Evolutionary conservation across 129 eudicot genomes (phyloP).

Genomic region (Lactuca sativa): DNA sequence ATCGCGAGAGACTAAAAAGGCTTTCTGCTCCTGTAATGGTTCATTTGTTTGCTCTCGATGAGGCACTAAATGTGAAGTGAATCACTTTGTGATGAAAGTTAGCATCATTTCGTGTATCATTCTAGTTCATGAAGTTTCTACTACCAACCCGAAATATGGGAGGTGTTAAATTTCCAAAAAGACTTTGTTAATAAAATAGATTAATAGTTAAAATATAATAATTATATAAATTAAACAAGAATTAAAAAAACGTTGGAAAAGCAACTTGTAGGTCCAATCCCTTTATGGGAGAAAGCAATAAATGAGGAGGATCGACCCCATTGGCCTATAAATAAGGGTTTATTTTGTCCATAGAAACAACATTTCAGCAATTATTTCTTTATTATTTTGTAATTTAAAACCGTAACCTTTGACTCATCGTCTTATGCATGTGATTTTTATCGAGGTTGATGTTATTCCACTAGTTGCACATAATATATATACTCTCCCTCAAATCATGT

Average conservation of each 20-base stretch:
- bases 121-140: not conserved
- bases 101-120: not conserved
- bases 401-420: conserved; percentile 40
- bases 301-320: conserved; percentile 38
- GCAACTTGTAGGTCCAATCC: conserved; percentile 15
- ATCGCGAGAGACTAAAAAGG: too few relatives aligned
- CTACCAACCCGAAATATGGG: not conserved
- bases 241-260: conserved; percentile 5
- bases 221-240: not conserved
- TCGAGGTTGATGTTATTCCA: conserved; percentile 46
- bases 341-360: conserved; percentile 28
- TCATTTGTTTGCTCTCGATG: not conserved
- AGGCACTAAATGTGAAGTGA: not conserved
- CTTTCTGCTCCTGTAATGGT: too few relatives aligned
- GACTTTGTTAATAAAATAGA: not conserved
- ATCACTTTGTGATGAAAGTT: not conserved
- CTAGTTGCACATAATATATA: conserved; percentile 22
- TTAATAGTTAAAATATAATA: not conserved
- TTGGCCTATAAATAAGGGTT: conserved; percentile 17
- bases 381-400: conserved; percentile 15
- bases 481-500: not conserved
- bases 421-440: conserved; percentile 39
- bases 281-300: conserved; percentile 35
- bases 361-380: conserved; percentile 14
- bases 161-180: not conserved